Conservation (phyloP, 768 basidiomycete genomes). For the Leucosporidium scottii region DNA sequence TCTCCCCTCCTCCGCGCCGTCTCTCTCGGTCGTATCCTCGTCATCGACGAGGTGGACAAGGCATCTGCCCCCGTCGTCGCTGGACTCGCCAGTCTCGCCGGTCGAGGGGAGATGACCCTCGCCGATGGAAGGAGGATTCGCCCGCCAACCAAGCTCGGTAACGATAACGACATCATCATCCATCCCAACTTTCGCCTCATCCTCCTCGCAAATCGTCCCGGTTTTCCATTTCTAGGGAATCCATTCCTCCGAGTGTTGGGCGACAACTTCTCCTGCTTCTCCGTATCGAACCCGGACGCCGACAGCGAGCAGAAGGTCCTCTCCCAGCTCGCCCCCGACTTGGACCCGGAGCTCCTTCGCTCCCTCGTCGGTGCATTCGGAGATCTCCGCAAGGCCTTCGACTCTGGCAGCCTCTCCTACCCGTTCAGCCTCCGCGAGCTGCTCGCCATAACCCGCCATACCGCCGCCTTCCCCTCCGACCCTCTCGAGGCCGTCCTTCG, state of each 20-base stretch:
- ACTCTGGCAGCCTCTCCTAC: conserved; percentile 15
- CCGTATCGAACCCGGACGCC: conserved; percentile 23
- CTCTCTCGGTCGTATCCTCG: conserved; percentile 16
- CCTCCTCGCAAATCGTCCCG: conserved; percentile 21
- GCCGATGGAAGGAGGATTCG: conserved; percentile 19
- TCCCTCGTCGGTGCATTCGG: conserved; percentile 11
- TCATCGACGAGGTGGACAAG: conserved; percentile 32
- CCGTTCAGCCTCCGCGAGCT: conserved; percentile 30
- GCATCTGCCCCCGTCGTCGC: conserved; percentile 18
- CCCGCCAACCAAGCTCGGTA: not conserved
- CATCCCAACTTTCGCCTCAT: conserved; percentile 27
- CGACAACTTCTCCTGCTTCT: conserved; percentile 18
- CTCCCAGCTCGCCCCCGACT: conserved; percentile 14
- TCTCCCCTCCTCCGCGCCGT: conserved; percentile 21
- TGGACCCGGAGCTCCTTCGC: conserved; percentile 4
- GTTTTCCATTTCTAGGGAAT: conserved; percentile 6
- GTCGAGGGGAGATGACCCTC: conserved; percentile 26
- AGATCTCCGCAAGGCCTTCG: conserved; percentile 19
- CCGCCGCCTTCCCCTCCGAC: conserved; percentile 11
- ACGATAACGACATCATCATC: conserved; percentile 4
- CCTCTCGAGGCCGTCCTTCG: conserved; percentile 18
- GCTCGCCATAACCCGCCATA: conserved; percentile 23
- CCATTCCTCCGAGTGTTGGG: conserved; percentile 13
- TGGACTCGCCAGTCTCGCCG: conserved; percentile 18
- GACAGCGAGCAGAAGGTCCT: conserved; percentile 13